Evolutionary conservation across 2,329 filamentous ascomycete genomes (phyloP).

Genomic region (Pseudogymnoascus sp.): DNA sequence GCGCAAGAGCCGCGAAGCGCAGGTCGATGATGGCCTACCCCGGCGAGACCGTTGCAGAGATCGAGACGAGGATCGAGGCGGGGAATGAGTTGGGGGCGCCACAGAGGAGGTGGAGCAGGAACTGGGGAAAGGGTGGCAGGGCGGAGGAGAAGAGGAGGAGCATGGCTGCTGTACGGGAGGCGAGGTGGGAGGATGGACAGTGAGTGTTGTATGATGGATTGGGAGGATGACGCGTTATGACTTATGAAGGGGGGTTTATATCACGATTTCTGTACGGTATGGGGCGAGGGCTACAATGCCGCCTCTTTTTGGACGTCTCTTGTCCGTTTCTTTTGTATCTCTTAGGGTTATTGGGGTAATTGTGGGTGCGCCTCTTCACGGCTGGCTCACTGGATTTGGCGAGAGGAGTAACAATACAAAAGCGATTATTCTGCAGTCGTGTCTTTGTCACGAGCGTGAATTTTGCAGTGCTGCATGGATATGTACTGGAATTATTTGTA

Average conservation of each 20-base stretch:
- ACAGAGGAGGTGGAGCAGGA: slow-evolving; percentile 4
- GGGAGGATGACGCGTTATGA: not conserved
- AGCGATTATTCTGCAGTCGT: not conserved
- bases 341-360: not conserved
- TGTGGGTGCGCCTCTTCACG: not conserved
- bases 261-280: not conserved
- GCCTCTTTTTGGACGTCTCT: not conserved
- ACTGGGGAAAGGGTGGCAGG: not conserved
- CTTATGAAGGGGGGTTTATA: not conserved
- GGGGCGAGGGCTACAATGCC: not conserved
- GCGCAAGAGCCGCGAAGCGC: not conserved
- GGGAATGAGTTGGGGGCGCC: not conserved
- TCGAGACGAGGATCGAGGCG: not conserved
- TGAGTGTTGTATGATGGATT: not conserved
- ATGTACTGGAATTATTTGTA: not conserved
- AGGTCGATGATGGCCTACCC: not conserved
- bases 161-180: slow-evolving; percentile 7
- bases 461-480: too few relatives aligned
- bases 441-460: slow-evolving; percentile 4
- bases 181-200: not conserved
- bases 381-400: not conserved
- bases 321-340: slow-evolving; percentile 2
- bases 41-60: not conserved
- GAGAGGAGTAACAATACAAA: slow-evolving; percentile 4
- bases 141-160: slow-evolving; percentile 3